Conservation (phyloP, 2,329 filamentous ascomycete species). For the Oidium heveae region DNA sequence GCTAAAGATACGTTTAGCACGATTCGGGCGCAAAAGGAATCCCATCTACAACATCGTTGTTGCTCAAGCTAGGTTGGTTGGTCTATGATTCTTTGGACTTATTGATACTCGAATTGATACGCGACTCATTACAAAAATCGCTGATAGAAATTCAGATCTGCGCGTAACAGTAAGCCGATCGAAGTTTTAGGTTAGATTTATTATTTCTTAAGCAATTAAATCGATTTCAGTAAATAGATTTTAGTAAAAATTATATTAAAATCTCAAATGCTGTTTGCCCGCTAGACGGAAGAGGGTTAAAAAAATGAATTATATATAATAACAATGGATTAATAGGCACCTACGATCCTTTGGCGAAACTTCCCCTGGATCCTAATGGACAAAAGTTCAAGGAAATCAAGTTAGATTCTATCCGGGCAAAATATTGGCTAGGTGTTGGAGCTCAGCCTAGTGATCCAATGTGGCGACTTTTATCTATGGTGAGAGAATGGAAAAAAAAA, state of each 20-base stretch:
- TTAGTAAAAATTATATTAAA: too few species aligned
- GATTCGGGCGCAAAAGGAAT: constrained; percentile 69
- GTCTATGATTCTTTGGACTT: background rate
- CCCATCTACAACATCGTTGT: constrained; percentile 97
- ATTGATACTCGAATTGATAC: too few species aligned
- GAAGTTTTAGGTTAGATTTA: constrained; percentile 48
- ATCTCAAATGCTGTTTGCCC: too few species aligned
- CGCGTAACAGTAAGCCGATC: constrained; percentile 66
- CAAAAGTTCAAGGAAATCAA: constrained; percentile 76
- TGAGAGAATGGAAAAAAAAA: constrained; percentile 15
- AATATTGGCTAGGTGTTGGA: constrained; percentile 93
- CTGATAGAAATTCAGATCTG: constrained; percentile 30
- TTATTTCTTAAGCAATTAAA: background rate
- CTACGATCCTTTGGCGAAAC: constrained; percentile 42
- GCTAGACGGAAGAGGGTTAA: too few species aligned
- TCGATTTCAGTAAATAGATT: too few species aligned
- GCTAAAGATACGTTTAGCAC: constrained; percentile 74
- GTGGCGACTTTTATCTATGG: constrained; percentile 69
- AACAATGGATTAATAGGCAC: constrained; percentile 19
- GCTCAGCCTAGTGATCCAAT: constrained; percentile 81
- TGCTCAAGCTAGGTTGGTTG: constrained; percentile 56
- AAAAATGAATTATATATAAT: too few species aligned
- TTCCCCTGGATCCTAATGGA: constrained; percentile 31
- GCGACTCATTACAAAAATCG: background rate
- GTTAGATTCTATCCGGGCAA: constrained; percentile 54